Base-by-base conservation (phyloP, 371 early-diverging fungal species). In the Lichtheimia ornata region DNA sequence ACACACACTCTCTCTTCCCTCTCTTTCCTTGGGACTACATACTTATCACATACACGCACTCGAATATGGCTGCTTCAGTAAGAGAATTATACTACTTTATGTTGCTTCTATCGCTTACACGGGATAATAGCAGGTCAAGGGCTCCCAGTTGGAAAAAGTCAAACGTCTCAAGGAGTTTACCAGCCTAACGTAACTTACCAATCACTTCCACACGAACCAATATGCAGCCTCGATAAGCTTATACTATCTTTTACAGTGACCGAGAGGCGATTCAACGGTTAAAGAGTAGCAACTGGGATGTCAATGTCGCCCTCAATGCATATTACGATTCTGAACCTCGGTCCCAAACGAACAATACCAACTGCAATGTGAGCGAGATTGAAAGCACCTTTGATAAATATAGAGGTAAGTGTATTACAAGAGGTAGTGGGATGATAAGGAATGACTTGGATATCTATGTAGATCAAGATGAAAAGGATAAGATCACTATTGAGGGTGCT, bases 401-500 rank as follows among this genome's bases (percentile, higher is more conserved):
- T 71, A 84, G 88, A 81, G 59, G 59, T 18, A 59, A 17, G 9
- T 14, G 6, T 14, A 40, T 15, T 25, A 24, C 2, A 15, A 11
- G n/a, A 4, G 18, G 42, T 4, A 5, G 91, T 85, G 66, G 66
- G 22, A 60, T n/a, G 18, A 27, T 53, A 15, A 50, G 11, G 27
- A 24, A 22, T 44, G 28, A 7, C 30, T 52, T 56, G 35, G 1
- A 5, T 45, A 4, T 50, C 40, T 14, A 27, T 41, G 22, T 43
- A 52, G 89, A 89, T 58, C 59, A 76, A 50, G 88, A 90, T 43
- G 87, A 87, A 17, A 66, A 63, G n/a, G 85, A 88, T 66, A 62
- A 74, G 12, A 92, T 95, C 50, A 66, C 79, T 42, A 79, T 90
- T 13, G 93, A 94, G 30, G 94, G 93, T 15, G 88, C 86, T n/a